Evolutionary conservation across 805 yeast species (phyloP).

Genomic region (Wickerhamomyces xylosicus): DNA sequence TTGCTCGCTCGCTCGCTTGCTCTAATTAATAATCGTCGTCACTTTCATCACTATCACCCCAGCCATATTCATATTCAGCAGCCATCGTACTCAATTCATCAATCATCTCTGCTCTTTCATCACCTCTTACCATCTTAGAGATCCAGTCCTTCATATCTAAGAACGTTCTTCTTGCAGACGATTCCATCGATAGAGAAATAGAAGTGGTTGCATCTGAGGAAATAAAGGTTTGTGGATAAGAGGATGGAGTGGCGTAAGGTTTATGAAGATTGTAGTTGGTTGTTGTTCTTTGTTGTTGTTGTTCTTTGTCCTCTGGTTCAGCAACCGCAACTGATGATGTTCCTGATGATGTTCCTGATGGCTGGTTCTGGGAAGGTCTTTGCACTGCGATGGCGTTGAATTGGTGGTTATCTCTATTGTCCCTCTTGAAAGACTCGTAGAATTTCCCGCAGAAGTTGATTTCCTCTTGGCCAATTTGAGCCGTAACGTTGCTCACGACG

Average conservation of each 20-base stretch:
- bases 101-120: slow-evolving; percentile 43
- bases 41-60: slow-evolving; percentile 29
- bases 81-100: slow-evolving; percentile 36
- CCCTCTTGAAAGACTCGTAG: slow-evolving; percentile 1
- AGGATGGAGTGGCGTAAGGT: slow-evolving; percentile 18
- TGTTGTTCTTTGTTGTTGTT: slow-evolving; percentile 2
- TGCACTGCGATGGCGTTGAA: slow-evolving; percentile 21
- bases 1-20: neutral
- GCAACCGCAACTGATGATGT: neutral
- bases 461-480: slow-evolving; percentile 5
- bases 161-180: slow-evolving; percentile 8
- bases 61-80: slow-evolving; percentile 41
- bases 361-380: slow-evolving; percentile 8
- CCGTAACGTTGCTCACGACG: slow-evolving; percentile 31
- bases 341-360: neutral
- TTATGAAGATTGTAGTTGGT: slow-evolving; percentile 5
- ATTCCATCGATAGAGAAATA: slow-evolving; percentile 15
- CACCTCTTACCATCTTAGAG: slow-evolving; percentile 23
- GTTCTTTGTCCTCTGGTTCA: neutral
- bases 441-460: slow-evolving; percentile 5
- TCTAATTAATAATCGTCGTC: slow-evolving; percentile 23
- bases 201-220: slow-evolving; percentile 8
- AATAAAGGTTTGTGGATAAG: slow-evolving; percentile 22
- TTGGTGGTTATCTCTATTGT: slow-evolving; percentile 5
- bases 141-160: slow-evolving; percentile 21